A percentile compares a stretch with the other conserved stretches of the same genome.
Conservation (phyloP, 129 eudicot species). For the Flaveria brownii region DNA sequence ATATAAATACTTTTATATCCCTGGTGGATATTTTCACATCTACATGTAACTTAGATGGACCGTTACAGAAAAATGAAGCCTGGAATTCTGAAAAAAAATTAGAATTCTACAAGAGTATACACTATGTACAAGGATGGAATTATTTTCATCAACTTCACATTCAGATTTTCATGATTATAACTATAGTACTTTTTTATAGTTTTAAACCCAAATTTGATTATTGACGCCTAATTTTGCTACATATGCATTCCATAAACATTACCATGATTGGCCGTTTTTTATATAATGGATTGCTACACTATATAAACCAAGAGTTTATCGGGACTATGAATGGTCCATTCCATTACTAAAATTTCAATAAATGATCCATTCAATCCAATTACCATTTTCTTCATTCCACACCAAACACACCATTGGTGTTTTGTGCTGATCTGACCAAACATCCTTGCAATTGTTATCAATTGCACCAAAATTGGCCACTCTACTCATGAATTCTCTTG, state of each 20-base stretch:
- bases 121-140: not conserved
- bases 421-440: not conserved
- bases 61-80: not conserved
- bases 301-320: not conserved
- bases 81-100: not conserved
- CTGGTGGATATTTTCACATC: not conserved
- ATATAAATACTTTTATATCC: not conserved
- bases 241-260: not conserved
- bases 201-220: not conserved
- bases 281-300: not conserved
- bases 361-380: not conserved
- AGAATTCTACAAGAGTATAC: not conserved
- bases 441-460: not conserved
- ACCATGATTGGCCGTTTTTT: slow-evolving; percentile 4
- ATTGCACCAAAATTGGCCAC: not conserved
- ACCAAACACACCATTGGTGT: not conserved
- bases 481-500: slow-evolving; percentile 5
- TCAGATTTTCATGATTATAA: not conserved
- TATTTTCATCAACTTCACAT: slow-evolving; percentile 7
- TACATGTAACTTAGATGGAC: not conserved
- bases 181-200: not conserved
- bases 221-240: not conserved
- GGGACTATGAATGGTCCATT: not conserved
- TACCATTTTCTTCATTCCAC: slow-evolving; percentile 8
- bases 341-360: not conserved